Evolutionary conservation across 495 filamentous ascomycete genomes (phyloP).

Genomic region (Penicillium chermesinum): DNA sequence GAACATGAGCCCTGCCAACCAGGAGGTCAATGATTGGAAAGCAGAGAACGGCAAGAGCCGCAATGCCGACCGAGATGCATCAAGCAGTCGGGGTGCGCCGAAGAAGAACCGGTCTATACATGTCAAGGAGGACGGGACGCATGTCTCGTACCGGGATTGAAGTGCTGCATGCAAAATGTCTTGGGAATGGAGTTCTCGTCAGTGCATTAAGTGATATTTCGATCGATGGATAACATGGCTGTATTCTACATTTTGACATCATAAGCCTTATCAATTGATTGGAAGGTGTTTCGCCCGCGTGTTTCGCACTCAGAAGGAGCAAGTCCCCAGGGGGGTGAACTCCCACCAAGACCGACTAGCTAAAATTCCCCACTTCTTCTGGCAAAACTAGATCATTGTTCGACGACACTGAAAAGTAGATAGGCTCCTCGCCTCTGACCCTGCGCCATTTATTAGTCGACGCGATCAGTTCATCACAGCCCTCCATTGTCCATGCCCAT

Average conservation of each 20-base stretch:
- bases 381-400: too few species aligned
- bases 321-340: too few species aligned
- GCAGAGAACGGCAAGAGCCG: constrained; percentile 45
- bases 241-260: neutral
- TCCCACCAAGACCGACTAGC: too few species aligned
- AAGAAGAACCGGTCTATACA: constrained; percentile 40
- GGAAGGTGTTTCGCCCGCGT: too few species aligned
- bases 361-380: too few species aligned
- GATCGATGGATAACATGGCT: neutral
- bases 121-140: constrained; percentile 27
- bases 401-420: constrained; percentile 2
- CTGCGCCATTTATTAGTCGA: constrained; percentile 17
- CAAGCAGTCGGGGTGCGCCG: constrained; percentile 44
- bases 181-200: neutral
- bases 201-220: neutral
- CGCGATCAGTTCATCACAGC: constrained; percentile 15
- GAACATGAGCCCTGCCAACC: constrained; percentile 57
- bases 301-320: too few species aligned
- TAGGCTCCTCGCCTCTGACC: constrained; percentile 4
- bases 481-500: constrained; percentile 13
- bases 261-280: too few species aligned
- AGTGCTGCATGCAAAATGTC: neutral
- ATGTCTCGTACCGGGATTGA: constrained; percentile 21
- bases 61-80: constrained; percentile 32
- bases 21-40: constrained; percentile 49